Evolutionary conservation across 2,329 filamentous ascomycete species (phyloP).

Genomic region (Myriosclerotinia duriaeana): DNA sequence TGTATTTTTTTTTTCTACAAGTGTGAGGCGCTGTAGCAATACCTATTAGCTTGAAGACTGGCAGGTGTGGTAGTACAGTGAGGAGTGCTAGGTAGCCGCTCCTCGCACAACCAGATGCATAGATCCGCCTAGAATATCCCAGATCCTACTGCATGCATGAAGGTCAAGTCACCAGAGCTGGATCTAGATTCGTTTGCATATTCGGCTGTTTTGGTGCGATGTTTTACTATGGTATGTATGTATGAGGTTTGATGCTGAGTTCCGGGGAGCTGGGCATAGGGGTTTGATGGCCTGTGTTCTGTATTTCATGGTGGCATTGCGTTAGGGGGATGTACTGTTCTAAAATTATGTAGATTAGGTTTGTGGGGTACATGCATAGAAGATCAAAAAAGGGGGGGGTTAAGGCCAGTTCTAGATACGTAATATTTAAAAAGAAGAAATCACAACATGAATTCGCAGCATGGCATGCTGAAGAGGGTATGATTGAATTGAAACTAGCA

Average conservation of each 20-base stretch:
- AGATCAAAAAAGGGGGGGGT: not conserved
- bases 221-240: not conserved
- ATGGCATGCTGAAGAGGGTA: slow-evolving; percentile 1
- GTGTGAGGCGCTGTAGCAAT: not conserved
- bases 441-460: slow-evolving; percentile 1
- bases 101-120: slow-evolving; percentile 18
- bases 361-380: not conserved
- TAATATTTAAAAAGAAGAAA: not conserved
- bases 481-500: slow-evolving; percentile 22
- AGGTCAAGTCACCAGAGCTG: slow-evolving; percentile 18
- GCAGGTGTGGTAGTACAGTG: slow-evolving; percentile 13
- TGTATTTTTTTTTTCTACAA: not conserved
- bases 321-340: not conserved
- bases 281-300: not conserved
- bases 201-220: not conserved
- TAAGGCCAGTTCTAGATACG: not conserved
- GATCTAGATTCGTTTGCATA: slow-evolving; percentile 18
- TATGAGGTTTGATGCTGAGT: not conserved
- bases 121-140: slow-evolving; percentile 16
- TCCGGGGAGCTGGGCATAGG: not conserved
- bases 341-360: not conserved
- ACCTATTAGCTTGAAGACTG: slow-evolving; percentile 1
- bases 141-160: slow-evolving; percentile 21
- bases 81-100: not conserved
- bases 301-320: not conserved